These are phyloP conservation scores for Septoria linicola DNA, from an alignment of 2,329 filamentous ascomycete species.

Conservation along the genomic window DNA sequence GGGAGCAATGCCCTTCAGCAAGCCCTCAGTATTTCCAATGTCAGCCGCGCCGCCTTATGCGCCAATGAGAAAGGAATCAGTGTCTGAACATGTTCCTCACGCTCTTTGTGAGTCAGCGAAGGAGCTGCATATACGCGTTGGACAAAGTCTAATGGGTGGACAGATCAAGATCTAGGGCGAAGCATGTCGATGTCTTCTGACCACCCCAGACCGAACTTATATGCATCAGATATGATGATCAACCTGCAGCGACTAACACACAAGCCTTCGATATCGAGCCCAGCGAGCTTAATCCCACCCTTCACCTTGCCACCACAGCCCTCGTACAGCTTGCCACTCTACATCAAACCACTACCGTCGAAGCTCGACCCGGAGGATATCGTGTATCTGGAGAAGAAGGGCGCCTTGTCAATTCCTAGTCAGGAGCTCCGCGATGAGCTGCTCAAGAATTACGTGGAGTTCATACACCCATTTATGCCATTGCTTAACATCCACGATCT, in stretches of 20 bases:
- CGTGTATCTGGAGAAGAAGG: conserved; percentile 78
- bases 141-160: conserved; percentile 10
- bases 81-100: conserved; percentile 58
- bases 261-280: conserved; percentile 29
- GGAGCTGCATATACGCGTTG: not conserved
- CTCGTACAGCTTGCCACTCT: conserved; percentile 57
- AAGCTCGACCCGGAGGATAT: conserved; percentile 80
- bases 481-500: conserved; percentile 68
- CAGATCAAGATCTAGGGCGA: conserved; percentile 35
- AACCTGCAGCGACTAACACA: conserved; percentile 34
- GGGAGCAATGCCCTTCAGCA: conserved; percentile 22
- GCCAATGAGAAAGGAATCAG: conserved; percentile 26
- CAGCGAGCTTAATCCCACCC: conserved; percentile 27
- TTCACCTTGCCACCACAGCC: conserved; percentile 31
- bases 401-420: conserved; percentile 74
- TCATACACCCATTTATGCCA: conserved; percentile 92
- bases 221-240: conserved; percentile 34
- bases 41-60: conserved; percentile 37
- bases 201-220: conserved; percentile 27
- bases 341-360: conserved; percentile 74
- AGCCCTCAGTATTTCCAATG: conserved; percentile 32
- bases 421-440: conserved; percentile 73
- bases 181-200: conserved; percentile 25
- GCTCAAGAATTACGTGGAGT: conserved; percentile 79
- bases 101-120: conserved; percentile 56